phyloP scores from a whole-genome alignment of 108 stramenopile genomes.

The Fistulifera pelliculosa region DNA sequence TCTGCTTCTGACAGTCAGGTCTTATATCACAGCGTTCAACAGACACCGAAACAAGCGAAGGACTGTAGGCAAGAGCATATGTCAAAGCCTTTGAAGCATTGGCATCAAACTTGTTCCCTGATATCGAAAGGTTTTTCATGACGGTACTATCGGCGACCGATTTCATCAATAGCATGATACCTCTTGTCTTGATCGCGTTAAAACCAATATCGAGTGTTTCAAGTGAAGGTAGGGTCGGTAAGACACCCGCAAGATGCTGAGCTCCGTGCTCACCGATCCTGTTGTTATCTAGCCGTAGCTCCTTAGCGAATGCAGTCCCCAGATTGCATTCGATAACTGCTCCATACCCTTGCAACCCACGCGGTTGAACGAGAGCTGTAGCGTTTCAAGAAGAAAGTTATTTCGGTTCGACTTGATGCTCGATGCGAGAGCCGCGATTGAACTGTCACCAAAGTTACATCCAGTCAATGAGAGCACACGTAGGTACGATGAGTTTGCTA shows the following conservation, averaged over 20 bases:
- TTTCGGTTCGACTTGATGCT: slow-evolving; percentile 52
- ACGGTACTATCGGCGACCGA: slow-evolving; percentile 53
- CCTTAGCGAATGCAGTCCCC: slow-evolving; percentile 67
- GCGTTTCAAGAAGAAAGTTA: slow-evolving; percentile 50
- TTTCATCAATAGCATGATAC: slow-evolving; percentile 73
- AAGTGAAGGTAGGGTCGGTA: slow-evolving; percentile 44
- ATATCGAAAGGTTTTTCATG: slow-evolving; percentile 49
- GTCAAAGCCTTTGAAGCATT: slow-evolving; percentile 67
- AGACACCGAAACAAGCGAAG: slow-evolving; percentile 44
- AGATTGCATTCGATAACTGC: slow-evolving; percentile 64
- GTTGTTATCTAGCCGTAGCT: slow-evolving; percentile 80
- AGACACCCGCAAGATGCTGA: slow-evolving; percentile 56
- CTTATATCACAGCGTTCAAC: slow-evolving; percentile 59
- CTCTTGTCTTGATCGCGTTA: slow-evolving; percentile 56
- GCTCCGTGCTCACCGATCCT: slow-evolving; percentile 74
- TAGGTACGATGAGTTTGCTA: slow-evolving; percentile 34
- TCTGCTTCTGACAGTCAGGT: slow-evolving; percentile 70
- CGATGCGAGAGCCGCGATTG: slow-evolving; percentile 41
- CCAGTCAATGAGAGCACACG: slow-evolving; percentile 64
- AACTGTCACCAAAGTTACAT: slow-evolving; percentile 61
- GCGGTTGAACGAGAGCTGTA: slow-evolving; percentile 74
- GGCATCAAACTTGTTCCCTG: slow-evolving; percentile 67
- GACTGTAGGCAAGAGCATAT: slow-evolving; percentile 74
- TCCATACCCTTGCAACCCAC: slow-evolving; percentile 71
- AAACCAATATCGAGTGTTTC: slow-evolving; percentile 72